A percentile compares a stretch with the other conserved stretches of the same genome.
phyloP scores from a whole-genome alignment of 192 early-diverging fungal species.

The Coemansia sp. region DNA sequence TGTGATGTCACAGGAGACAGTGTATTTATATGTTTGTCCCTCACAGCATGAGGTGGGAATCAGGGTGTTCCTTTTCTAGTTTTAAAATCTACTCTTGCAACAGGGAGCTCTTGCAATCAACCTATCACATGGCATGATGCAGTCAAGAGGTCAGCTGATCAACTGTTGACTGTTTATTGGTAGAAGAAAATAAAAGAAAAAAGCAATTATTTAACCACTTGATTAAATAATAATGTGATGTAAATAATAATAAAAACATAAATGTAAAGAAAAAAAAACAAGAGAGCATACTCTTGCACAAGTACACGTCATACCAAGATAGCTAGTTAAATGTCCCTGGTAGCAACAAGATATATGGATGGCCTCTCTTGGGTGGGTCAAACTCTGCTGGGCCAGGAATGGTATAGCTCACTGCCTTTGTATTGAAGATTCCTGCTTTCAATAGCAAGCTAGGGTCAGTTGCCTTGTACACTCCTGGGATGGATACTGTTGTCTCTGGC shows the following conservation, averaged over 20 bases:
- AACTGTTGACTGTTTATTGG: neutral
- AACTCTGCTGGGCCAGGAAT: conserved; percentile 8
- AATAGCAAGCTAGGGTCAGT: neutral
- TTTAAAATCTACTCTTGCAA: too few species aligned
- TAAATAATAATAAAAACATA: too few species aligned
- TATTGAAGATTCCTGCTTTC: neutral
- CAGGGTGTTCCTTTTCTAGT: too few species aligned
- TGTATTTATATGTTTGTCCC: too few species aligned
- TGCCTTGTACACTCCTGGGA: conserved; percentile 9
- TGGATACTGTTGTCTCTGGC: neutral
- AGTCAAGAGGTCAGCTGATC: neutral
- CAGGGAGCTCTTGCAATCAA: neutral
- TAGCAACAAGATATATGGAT: neutral
- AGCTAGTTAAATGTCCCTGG: neutral
- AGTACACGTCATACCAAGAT: neutral
- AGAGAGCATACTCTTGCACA: too few species aligned
- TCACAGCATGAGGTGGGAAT: too few species aligned
- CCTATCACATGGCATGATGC: neutral
- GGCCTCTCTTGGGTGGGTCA: neutral
- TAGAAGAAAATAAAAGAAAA: neutral
- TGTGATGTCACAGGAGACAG: too few species aligned
- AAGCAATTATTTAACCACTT: neutral
- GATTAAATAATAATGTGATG: neutral
- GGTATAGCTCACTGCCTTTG: neutral
- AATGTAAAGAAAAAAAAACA: too few species aligned